These are phyloP conservation scores for Chrysoporthe deuterocubensis DNA, from an alignment of 2,329 filamentous ascomycete genomes.

Conservation along the genomic window DNA sequence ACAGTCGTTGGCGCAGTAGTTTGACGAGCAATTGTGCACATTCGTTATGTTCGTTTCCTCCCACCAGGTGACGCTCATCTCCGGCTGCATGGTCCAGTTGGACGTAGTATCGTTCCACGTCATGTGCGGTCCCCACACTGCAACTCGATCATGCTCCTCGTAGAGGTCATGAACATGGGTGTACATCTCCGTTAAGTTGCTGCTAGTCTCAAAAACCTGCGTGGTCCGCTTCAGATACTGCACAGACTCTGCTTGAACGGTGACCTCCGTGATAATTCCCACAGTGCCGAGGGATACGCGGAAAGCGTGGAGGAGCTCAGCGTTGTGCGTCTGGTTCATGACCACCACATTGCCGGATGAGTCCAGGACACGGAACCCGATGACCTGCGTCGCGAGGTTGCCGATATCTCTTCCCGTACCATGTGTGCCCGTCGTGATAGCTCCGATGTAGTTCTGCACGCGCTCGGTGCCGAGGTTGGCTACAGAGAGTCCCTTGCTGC, in stretches of 20 bases:
- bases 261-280: constrained; percentile 7
- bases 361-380: constrained; percentile 5
- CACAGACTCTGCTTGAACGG: not conserved
- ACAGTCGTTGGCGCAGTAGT: constrained; percentile 6
- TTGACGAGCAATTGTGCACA: not conserved
- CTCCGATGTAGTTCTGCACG: constrained; percentile 9
- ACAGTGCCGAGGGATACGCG: constrained; percentile 1
- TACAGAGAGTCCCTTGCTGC: not conserved
- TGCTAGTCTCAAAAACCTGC: not conserved
- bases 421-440: constrained; percentile 5
- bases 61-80: not conserved
- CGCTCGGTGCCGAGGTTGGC: constrained; percentile 10
- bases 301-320: constrained; percentile 4
- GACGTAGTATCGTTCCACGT: constrained; percentile 3
- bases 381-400: constrained; percentile 5
- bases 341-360: constrained; percentile 1
- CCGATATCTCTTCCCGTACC: not conserved
- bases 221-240: constrained; percentile 10
- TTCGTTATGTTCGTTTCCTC: not conserved
- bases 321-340: constrained; percentile 7
- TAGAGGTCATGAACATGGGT: not conserved
- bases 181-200: constrained; percentile 2
- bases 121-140: constrained; percentile 7
- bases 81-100: not conserved
- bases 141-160: not conserved